These are phyloP conservation scores for Pachysandra terminalis DNA, from an alignment of 164 flowering plant species.

Conservation along the genomic window DNA sequence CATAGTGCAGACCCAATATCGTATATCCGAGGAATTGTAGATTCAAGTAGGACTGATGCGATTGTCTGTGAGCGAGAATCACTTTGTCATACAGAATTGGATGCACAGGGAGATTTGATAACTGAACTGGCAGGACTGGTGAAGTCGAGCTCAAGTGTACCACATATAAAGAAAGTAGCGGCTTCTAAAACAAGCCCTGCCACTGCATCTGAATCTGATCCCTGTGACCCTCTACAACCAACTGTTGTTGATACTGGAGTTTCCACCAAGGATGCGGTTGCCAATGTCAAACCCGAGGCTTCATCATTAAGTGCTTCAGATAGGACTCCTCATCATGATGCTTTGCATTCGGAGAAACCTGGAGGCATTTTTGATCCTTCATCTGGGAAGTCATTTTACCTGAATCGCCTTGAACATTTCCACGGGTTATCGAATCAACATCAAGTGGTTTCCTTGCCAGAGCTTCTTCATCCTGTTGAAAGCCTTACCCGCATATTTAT, in stretches of 20 bases:
- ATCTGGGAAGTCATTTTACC: slow-evolving; percentile 57
- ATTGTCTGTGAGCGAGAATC: background rate
- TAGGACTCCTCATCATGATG: slow-evolving; percentile 9
- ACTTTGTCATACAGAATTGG: background rate
- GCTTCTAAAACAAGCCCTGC: slow-evolving; percentile 6
- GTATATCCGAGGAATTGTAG: slow-evolving; percentile 21
- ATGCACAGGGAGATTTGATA: background rate
- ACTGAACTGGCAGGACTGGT: background rate
- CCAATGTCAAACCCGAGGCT: slow-evolving; percentile 6
- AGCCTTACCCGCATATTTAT: slow-evolving; percentile 57
- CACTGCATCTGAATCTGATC: background rate
- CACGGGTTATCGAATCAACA: slow-evolving; percentile 18
- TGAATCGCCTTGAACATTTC: slow-evolving; percentile 55
- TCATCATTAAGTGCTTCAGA: slow-evolving; percentile 4
- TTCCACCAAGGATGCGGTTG: slow-evolving; percentile 13
- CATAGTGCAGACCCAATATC: slow-evolving; percentile 51
- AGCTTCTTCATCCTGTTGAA: slow-evolving; percentile 73
- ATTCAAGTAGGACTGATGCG: slow-evolving; percentile 9
- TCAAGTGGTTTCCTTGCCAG: slow-evolving; percentile 57
- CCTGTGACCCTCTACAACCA: background rate
- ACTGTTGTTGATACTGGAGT: slow-evolving; percentile 4
- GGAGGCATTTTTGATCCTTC: slow-evolving; percentile 22
- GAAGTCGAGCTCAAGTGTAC: slow-evolving; percentile 2
- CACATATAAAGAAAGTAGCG: background rate
- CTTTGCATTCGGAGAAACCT: slow-evolving; percentile 6